phyloP scores from a whole-genome alignment of 768 basidiomycete species.

The Pisolithus albus region DNA sequence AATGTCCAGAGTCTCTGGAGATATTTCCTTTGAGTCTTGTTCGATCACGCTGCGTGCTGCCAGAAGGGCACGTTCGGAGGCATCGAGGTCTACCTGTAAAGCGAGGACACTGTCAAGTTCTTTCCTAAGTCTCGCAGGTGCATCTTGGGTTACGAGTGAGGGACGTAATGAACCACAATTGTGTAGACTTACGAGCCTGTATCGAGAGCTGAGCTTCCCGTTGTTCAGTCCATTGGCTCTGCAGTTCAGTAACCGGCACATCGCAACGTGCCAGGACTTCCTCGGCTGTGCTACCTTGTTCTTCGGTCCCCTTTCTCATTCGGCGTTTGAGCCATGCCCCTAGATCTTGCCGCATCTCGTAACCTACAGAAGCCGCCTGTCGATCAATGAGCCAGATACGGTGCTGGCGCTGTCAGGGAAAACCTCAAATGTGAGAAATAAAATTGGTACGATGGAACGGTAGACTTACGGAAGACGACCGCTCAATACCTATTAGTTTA shows the following conservation, averaged over 20 bases:
- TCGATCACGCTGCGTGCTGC: conserved; percentile 4
- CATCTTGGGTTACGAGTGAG: conserved; percentile 23
- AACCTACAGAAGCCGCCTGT: conserved; percentile 21
- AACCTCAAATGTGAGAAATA: background rate
- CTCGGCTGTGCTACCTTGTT: conserved; percentile 1
- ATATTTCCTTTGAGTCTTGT: background rate
- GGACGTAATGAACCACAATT: no score
- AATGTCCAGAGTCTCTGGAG: conserved; percentile 4
- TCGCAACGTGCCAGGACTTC: background rate
- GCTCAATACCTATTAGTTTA: conserved; percentile 29
- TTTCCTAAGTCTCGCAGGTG: conserved; percentile 18
- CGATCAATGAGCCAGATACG: conserved; percentile 31
- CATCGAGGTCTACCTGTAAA: conserved; percentile 25
- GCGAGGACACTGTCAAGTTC: conserved; percentile 27
- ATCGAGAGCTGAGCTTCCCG: conserved; percentile 4
- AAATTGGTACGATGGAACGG: background rate
- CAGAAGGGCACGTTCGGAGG: conserved; percentile 18
- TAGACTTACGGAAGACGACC: conserved; percentile 27
- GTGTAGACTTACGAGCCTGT: background rate
- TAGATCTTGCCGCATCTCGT: conserved; percentile 22
- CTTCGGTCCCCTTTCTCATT: conserved; percentile 12
- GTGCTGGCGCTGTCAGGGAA: conserved; percentile 9
- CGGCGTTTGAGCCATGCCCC: conserved; percentile 27
- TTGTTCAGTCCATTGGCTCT: conserved; percentile 1
- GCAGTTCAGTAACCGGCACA: background rate